Evolutionary conservation across 169 alveolate genomes (phyloP), one percentile per base, ranked within the genome.

Genomic region (Plasmodium gaboni): DNA sequence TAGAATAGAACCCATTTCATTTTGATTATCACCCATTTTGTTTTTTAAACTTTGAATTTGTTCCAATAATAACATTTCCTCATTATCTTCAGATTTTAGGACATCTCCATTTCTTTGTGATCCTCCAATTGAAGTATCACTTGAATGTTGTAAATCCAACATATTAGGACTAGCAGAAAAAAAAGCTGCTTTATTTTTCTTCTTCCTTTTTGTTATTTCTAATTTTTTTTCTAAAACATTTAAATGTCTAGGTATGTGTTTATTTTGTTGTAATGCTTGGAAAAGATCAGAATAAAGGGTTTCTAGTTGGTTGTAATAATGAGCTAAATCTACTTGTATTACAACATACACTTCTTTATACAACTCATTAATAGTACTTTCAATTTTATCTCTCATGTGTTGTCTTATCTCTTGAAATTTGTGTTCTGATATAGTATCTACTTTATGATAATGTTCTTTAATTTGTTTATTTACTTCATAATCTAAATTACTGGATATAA

Each of bases 401-500:
- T 63, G 24, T 67, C 76, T 51, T 26, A 78, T 65, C n/a, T 17
- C 22, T 50, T 78, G 89, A 10, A 78, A 15, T 17, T 63, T 55
- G 0, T 63, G 13, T 1, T 70, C 50, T 6, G 67, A 8, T 6
- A 50, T 17, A 0, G n/a, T 26, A 8, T 78, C 78, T 48, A 13
- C 51, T 12, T 63, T 38, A 1, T 63, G 17, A 10, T 12, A 64
- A 55, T 78, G 70, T 15, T 32, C 9, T 12, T 26, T 51, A 17
- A 78, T 3, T 10, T 48, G 13, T 9, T 22, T 26, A 3, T 69
- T 46, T 8, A 46, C 46, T 1, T 28, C 22, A 1, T 1, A 17
- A 38, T 78, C 89, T 70, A 78, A 51, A 22, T n/a, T 28, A 32
- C 17, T 78, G 0, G 78, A 64, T 26, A 78, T 78, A 1, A 64